phyloP scores from a whole-genome alignment of 257 asterid species.

The Scutellaria minor region DNA sequence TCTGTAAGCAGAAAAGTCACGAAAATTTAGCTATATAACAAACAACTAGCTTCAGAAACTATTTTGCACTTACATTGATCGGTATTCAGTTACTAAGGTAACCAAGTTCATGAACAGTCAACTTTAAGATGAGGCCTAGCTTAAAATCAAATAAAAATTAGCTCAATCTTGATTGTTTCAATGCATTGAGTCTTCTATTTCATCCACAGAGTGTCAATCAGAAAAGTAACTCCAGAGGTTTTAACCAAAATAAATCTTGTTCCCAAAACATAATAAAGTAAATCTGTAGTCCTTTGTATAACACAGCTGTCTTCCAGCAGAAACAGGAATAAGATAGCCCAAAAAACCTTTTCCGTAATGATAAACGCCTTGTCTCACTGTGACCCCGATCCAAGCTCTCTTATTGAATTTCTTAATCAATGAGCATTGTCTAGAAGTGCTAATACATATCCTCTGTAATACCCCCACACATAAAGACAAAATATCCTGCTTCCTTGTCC shows the following conservation, averaged over 20 bases:
- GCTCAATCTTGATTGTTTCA: background rate
- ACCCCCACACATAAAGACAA: background rate
- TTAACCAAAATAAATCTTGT: slow-evolving; percentile 8
- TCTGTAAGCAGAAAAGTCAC: background rate
- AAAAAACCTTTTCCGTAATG: background rate
- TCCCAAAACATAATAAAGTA: background rate
- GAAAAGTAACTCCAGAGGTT: slow-evolving; percentile 5
- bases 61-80: background rate
- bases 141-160: slow-evolving; percentile 18
- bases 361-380: too few species aligned
- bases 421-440: background rate
- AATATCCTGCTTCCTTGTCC: background rate
- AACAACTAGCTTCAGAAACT: slow-evolving; percentile 27
- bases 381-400: too few species aligned
- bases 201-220: background rate
- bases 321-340: background rate
- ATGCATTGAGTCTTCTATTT: slow-evolving; percentile 11
- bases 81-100: background rate
- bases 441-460: background rate
- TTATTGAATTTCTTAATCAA: too few species aligned
- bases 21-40: background rate
- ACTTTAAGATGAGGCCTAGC: background rate
- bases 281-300: background rate
- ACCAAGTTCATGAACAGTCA: slow-evolving; percentile 19
- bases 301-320: background rate